Base-by-base conservation (phyloP, 805 yeast species). In the Debaryomyces maramus region DNA sequence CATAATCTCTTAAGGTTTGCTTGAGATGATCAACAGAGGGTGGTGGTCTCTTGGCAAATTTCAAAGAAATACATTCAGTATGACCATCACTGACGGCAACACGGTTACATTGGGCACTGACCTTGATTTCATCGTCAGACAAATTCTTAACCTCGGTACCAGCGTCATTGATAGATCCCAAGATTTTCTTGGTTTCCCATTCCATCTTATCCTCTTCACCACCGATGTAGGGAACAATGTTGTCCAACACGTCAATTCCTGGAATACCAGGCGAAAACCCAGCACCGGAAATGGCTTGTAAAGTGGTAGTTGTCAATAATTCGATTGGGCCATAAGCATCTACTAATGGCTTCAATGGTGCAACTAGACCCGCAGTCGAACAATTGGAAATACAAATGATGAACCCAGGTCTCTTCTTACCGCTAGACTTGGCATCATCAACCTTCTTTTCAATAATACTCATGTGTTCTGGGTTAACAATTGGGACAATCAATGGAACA, bases 171-270 rank as follows among this genome's bases (percentile, higher is more conserved):
- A 82, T 54, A 39, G 71, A 60, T 48, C 97, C 97, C 55, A 93
- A 75, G 50, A 93, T 93, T 72, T 93, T 93, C 61, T 88, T 86
- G 39, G 98, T 89, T 73, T 93, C 99, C 95, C 95, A 89, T 69
- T 93, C 99, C 54, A 93, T 88, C 71, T 93, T 93, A 53, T 93
- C 99, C 70, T 93, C 99, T 69, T 93, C 99, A 33, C 98, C 97
- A 49, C 89, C 75, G 58, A 93, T 93, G 75, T 72, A 93, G 30
- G 99, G 99, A 40, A 93, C 88, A 51, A 93, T 77, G 69, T 93
- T 93, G 68, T 93, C 99, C 54, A 93, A 75, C 40, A 91, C 81
- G 60, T 93, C 98, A 65, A 93, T 90, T 49, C 95, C 93, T 16
- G 96, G 81, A 41, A 90, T 96, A 63, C 99, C 99, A 36, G 99